Conservation (phyloP, 257 asterid species). For the Primulina tabacum region DNA sequence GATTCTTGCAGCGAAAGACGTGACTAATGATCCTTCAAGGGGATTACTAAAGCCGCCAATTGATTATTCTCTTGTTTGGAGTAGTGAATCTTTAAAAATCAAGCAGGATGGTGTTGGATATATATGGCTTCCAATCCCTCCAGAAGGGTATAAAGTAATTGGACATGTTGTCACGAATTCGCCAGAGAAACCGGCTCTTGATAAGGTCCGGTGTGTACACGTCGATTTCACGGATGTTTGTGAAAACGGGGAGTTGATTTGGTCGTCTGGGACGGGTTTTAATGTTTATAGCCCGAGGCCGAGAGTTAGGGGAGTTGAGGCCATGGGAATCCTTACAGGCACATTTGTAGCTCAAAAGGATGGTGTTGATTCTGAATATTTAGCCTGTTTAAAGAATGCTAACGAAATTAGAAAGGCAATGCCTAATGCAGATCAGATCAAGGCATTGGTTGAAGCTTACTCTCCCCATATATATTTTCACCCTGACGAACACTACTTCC, state of each 20-base stretch:
- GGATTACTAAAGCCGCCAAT: conserved; percentile 43
- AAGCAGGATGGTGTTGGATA: conserved; percentile 45
- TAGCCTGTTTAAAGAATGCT: conserved; percentile 52
- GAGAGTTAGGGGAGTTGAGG: conserved; percentile 42
- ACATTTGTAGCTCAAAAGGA: conserved; percentile 42
- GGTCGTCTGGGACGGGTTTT: conserved; percentile 38
- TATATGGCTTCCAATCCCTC: conserved; percentile 53
- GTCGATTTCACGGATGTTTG: conserved; percentile 37
- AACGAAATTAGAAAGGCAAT: conserved; percentile 29
- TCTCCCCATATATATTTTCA: conserved; percentile 65
- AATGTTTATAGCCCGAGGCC: conserved; percentile 47
- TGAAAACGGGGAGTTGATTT: conserved; percentile 45
- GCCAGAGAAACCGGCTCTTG: conserved; percentile 43
- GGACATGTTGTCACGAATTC: conserved; percentile 49
- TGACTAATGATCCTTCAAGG: conserved; percentile 12
- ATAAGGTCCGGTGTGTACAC: conserved; percentile 44
- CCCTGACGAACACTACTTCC: conserved; percentile 60
- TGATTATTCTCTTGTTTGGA: conserved; percentile 62
- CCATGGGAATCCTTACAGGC: conserved; percentile 50
- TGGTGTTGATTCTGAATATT: conserved; percentile 22
- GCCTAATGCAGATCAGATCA: conserved; percentile 62
- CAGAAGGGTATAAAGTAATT: conserved; percentile 50
- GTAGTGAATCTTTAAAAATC: conserved; percentile 37
- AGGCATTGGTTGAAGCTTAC: conserved; percentile 45
- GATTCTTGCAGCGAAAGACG: conserved; percentile 65